Conservation (phyloP, 2,329 filamentous ascomycete genomes). For the Monosporascus ibericus region DNA sequence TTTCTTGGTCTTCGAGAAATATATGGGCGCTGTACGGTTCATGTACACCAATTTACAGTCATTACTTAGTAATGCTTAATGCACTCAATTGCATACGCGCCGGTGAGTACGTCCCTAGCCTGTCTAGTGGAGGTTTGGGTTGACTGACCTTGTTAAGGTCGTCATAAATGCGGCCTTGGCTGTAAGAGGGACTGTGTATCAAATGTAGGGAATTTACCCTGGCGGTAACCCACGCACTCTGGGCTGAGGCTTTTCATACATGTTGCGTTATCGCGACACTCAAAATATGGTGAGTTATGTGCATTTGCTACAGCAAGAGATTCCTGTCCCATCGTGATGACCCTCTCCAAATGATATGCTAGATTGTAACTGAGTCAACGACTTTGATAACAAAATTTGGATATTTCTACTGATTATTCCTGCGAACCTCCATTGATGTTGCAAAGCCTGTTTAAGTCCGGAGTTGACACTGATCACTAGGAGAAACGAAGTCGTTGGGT, state of each 20-base stretch:
- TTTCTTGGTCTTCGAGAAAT: constrained; percentile 1
- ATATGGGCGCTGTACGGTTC: background rate
- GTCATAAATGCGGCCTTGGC: too few species aligned
- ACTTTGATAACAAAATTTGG: constrained; percentile 27
- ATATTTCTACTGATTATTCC: constrained; percentile 13
- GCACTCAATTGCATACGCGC: background rate
- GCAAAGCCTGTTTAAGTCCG: background rate
- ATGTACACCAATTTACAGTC: constrained; percentile 4
- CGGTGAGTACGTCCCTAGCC: background rate
- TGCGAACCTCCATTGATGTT: too few species aligned
- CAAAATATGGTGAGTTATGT: constrained; percentile 3
- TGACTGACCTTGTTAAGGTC: too few species aligned
- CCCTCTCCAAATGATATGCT: constrained; percentile 33
- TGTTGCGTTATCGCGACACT: too few species aligned
- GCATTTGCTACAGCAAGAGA: too few species aligned
- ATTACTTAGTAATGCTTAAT: background rate
- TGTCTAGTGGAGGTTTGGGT: too few species aligned
- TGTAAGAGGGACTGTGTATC: too few species aligned
- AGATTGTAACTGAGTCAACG: constrained; percentile 41
- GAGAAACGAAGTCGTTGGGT: background rate
- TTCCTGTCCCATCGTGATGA: constrained; percentile 24
- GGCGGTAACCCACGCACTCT: too few species aligned
- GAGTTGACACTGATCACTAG: background rate
- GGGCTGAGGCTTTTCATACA: too few species aligned
- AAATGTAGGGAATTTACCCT: too few species aligned